Percentiles rank a stretch among this genome's conserved stretches.
Evolutionary conservation across 345 rosid genomes (phyloP).

Genomic region (Conringia planisiliqua): DNA sequence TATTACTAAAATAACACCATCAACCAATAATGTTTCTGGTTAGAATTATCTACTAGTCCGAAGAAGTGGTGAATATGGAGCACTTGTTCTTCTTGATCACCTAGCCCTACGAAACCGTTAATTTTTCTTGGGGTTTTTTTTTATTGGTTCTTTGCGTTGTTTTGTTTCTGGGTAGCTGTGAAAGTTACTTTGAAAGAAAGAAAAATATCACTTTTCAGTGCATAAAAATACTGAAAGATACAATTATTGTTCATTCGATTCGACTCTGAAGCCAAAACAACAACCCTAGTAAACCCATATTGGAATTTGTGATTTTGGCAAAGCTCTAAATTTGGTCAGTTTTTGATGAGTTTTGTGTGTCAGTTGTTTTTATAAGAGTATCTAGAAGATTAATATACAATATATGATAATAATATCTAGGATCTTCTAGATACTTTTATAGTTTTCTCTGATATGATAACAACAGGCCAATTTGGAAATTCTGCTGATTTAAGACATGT

Average conservation of each 20-base stretch:
- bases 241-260: slow-evolving; percentile 5
- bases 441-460: not conserved
- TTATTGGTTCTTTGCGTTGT: not conserved
- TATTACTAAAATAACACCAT: no score
- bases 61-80: slow-evolving; percentile 6
- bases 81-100: slow-evolving; percentile 27
- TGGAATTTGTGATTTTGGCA: not conserved
- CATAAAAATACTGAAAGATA: not conserved
- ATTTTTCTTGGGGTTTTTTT: not conserved
- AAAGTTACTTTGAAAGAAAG: not conserved
- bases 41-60: slow-evolving; percentile 5
- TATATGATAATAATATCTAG: no score
- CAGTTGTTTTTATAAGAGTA: no score
- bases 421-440: no score
- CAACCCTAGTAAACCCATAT: not conserved
- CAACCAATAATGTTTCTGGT: no score
- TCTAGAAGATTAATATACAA: no score
- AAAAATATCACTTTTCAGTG: slow-evolving; percentile 16
- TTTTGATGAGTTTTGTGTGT: not conserved
- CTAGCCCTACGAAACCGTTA: slow-evolving; percentile 11
- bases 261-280: not conserved
- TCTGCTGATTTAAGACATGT: not conserved
- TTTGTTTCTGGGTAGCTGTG: slow-evolving; percentile 14
- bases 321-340: not conserved
- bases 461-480: not conserved